A percentile compares a stretch with the other conserved stretches of the same genome.
Evolutionary conservation across 805 yeast genomes (phyloP).

Genomic region (Ogataea methylovora): DNA sequence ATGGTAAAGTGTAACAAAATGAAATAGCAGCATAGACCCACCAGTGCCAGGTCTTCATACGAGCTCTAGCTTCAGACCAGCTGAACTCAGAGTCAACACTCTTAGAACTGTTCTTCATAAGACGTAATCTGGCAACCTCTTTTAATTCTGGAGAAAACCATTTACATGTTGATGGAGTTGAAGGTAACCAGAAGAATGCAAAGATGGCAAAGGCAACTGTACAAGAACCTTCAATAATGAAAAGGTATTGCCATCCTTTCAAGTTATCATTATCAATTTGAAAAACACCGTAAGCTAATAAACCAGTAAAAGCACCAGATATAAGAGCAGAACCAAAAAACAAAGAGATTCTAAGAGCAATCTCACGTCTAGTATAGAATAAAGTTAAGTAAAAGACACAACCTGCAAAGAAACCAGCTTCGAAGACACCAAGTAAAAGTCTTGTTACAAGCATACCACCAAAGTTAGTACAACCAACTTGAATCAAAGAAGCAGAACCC

Average conservation of each 20-base stretch:
- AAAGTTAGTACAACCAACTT: conserved; percentile 32
- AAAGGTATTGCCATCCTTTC: conserved; percentile 24
- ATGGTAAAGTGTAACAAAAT: conserved; percentile 9
- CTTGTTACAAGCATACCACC: conserved; percentile 33
- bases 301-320: conserved; percentile 14
- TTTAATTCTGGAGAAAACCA: conserved; percentile 6
- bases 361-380: conserved; percentile 10
- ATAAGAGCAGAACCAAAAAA: conserved; percentile 11
- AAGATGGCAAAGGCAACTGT: conserved; percentile 26
- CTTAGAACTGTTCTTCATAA: no score
- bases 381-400: conserved; percentile 10
- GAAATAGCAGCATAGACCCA: conserved; percentile 9
- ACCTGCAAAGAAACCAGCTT: conserved; percentile 31
- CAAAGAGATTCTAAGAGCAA: conserved; percentile 7
- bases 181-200: conserved; percentile 11
- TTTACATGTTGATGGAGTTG: conserved; percentile 5
- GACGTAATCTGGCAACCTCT: conserved; percentile 6
- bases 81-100: conserved; percentile 4
- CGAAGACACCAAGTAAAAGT: conserved; percentile 32
- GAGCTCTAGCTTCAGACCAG: conserved; percentile 6
- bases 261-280: conserved; percentile 4
- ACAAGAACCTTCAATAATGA: conserved; percentile 22
- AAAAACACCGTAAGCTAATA: conserved; percentile 12
- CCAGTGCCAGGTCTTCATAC: conserved; percentile 9
- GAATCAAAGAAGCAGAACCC: conserved; percentile 34